Conservation (phyloP, 768 basidiomycete genomes). For the Paxillus involutus region DNA sequence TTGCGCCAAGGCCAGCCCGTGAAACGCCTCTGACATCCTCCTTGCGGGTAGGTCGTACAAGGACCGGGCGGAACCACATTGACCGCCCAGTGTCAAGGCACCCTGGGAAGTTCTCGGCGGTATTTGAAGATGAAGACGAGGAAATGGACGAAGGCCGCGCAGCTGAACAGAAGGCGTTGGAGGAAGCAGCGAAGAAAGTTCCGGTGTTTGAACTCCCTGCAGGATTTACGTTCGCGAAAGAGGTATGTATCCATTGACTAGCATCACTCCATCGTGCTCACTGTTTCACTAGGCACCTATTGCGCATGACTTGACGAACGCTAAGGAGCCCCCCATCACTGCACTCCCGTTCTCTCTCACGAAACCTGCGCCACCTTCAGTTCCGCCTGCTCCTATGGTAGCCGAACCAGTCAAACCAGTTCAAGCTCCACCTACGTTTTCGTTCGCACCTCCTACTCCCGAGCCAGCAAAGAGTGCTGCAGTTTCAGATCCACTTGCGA, state of each 20-base stretch:
- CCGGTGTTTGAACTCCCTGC: slow-evolving; percentile 61
- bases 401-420: background rate
- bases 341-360: slow-evolving; percentile 65
- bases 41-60: slow-evolving; percentile 64
- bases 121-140: slow-evolving; percentile 51
- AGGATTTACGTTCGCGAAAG: slow-evolving; percentile 68
- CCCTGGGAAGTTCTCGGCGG: slow-evolving; percentile 65
- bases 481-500: slow-evolving; percentile 11
- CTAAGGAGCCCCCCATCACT: slow-evolving; percentile 66
- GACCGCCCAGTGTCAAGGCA: slow-evolving; percentile 50
- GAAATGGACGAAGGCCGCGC: slow-evolving; percentile 39
- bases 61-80: slow-evolving; percentile 57
- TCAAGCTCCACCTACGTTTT: slow-evolving; percentile 20
- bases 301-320: slow-evolving; percentile 39
- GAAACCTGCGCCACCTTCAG: slow-evolving; percentile 27
- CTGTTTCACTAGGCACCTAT: slow-evolving; percentile 32
- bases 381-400: slow-evolving; percentile 6
- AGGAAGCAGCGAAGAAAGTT: slow-evolving; percentile 53
- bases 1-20: slow-evolving; percentile 16
- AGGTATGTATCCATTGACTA: slow-evolving; percentile 36
- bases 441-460: slow-evolving; percentile 25
- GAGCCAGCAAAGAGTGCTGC: slow-evolving; percentile 16
- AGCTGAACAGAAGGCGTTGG: slow-evolving; percentile 46
- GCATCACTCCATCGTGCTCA: slow-evolving; percentile 7
- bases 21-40: slow-evolving; percentile 42